Evolutionary conservation across 139 green algal species (phyloP).

Genomic region (Coccomyxa sp.): DNA sequence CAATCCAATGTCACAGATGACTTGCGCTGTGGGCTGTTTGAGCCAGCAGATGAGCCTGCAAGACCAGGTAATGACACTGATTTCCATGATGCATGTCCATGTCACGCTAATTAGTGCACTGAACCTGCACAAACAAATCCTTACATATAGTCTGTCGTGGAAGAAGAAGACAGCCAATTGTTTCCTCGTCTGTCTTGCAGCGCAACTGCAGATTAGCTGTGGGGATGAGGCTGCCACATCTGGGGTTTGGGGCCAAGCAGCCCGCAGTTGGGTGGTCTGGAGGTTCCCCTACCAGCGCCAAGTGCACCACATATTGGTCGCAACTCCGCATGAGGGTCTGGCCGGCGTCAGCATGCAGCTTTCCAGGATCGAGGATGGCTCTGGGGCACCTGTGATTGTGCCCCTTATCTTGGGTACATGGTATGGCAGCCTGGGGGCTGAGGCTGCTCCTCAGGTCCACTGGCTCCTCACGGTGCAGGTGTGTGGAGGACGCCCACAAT

Average conservation of each 20-base stretch:
- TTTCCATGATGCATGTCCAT: no score
- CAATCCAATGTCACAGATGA: no score
- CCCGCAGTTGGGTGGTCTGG: conserved; percentile 20
- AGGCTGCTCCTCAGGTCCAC: neutral
- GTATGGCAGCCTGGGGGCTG: neutral
- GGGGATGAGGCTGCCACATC: conserved; percentile 5
- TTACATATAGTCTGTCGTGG: no score
- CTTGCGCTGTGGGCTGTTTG: no score
- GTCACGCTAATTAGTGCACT: no score
- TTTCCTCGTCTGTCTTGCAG: neutral
- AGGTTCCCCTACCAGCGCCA: conserved; percentile 14
- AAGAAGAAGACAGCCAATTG: no score
- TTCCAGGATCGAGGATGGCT: conserved; percentile 1
- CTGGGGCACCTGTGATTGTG: neutral
- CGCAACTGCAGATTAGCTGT: conserved; percentile 11
- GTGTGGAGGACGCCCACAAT: neutral
- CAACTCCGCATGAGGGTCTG: neutral
- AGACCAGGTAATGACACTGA: no score
- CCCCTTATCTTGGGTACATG: neutral
- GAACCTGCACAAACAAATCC: no score
- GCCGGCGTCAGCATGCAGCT: neutral
- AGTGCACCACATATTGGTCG: neutral
- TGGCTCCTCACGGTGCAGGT: neutral
- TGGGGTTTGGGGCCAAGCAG: conserved; percentile 3
- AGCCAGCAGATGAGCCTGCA: no score